Base-by-base conservation (phyloP, 139 green algal genomes). In the Chlamydomonas incerta region DNA sequence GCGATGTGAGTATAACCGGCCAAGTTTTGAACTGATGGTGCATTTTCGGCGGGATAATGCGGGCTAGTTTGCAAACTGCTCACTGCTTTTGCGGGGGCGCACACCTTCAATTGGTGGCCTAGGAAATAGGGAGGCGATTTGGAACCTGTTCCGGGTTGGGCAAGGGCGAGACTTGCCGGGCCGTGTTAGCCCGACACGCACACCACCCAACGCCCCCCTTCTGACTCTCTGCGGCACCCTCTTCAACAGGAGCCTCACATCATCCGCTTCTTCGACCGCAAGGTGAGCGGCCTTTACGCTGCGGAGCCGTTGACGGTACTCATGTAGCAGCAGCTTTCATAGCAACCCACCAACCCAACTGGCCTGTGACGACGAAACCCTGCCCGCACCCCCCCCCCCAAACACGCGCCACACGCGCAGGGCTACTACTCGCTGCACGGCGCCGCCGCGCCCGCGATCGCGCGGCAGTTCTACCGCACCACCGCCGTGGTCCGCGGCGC, bases 391-490 rank as follows among this genome's bases (percentile, higher is more conserved):
- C 55, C n/a, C 33, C 52, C 63, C 5, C 47, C 14, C 58, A 60
- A 70, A 47, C 41, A 63, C 21, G 52, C 35, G 6, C 58, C 68
- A 46, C 18, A 46, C 20, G 28, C 31, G 21, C 92, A 96, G 92
- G 90, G 90, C 18, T 98, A 94, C 75, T 97, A 95, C 81, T 95
- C 96, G 0, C 92, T 96, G 15, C 96, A 98, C 86, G 96, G 96
- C 37, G 89, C 95, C 5, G 80, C 90, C n/a, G 96, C 96, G 0
- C 47, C 95, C 8, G 92, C 95, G 65, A 85, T 99, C 5, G 95
- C 96, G 4, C 89, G 90, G 15, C 68, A 86, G 4, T 98, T 98
- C 73, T 98, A 98, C 89, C 94, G 94, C 26, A 82, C 66, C 97
- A 95, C 46, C 28, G 67, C 86, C 10, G 90, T 90, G 15, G 58